Percentiles rank a stretch among this genome's conserved stretches.
Conservation (phyloP, 495 filamentous ascomycete species). For the Melanomma pulvis-pyrius region DNA sequence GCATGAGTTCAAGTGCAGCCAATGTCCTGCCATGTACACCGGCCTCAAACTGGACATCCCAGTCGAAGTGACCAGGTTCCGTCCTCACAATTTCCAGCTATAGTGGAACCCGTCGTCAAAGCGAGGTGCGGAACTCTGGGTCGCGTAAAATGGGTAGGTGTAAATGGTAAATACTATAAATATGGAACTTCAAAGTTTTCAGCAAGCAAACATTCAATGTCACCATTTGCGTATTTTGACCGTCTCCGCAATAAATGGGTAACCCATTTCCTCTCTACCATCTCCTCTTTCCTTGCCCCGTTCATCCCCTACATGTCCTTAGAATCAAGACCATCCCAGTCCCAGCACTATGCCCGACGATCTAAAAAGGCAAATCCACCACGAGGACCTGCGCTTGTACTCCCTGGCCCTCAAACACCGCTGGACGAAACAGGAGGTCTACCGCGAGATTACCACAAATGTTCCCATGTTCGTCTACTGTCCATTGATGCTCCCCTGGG, state of each 20-base stretch:
- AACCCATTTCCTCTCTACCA: no score
- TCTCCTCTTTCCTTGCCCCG: no score
- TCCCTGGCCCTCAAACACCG: conserved; percentile 16
- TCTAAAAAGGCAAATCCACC: conserved; percentile 13
- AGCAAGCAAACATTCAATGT: no score
- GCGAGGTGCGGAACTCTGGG: not conserved
- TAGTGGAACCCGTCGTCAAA: no score
- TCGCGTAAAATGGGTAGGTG: not conserved
- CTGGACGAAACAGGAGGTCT: not conserved
- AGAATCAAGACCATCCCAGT: not conserved
- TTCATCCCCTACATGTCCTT: no score
- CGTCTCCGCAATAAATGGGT: no score
- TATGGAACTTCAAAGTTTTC: no score
- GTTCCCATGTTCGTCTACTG: conserved; percentile 16
- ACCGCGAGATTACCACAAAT: not conserved
- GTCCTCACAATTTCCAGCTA: no score
- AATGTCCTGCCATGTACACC: not conserved
- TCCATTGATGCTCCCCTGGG: conserved; percentile 13
- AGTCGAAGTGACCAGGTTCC: no score
- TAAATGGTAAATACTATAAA: no score
- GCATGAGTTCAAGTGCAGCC: not conserved
- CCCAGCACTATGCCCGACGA: not conserved
- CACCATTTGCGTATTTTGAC: no score
- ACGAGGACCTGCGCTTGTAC: conserved; percentile 17
- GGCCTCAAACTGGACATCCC: no score